Base-by-base conservation (phyloP, 2,329 filamentous ascomycete genomes). In the Claviceps sp. region DNA sequence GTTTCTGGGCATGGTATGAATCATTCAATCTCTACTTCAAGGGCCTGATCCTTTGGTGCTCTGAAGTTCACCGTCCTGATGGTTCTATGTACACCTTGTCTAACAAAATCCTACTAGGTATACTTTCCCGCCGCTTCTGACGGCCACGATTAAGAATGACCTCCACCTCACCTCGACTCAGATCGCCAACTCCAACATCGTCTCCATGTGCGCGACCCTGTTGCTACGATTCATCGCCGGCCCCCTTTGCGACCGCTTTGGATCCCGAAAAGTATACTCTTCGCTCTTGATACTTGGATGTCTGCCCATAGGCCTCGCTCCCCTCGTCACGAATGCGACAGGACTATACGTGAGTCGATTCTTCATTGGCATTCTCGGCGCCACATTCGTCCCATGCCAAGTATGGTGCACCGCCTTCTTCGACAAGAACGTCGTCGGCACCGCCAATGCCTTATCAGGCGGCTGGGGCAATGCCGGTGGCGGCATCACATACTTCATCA, bases 351-450 rank as follows among this genome's bases (percentile, higher is more conserved):
- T 78, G 20, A 77, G 85, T 47, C 80, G 86, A 45, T 91, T 91
- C 72, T 90, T 90, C 68, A 80, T 90, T 56, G 86, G 86, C 54
- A 83, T 91, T 44, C 77, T 91, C 0, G 86, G 86, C 42, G 85
- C 83, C 2, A 79, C 80, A 1, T 91, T 91, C 60, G 86, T 91
- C 0, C 86, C 86, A 13, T 95, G 88, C 65, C 88, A 94, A 64
- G 90, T 95, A 6, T 95, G 89, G 88, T 87, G 85, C 9, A 95
- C 88, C 0, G 88, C 84, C 0, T 95, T 95, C 73, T 95, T 88
- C 65, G 89, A 96, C 70, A 93, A 90, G 71, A 93, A 90, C 60
- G 77, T 95, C 26, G 85, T 95, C 17, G 90, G 90, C 47, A 90
- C 87, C 5, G 87, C 88, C 55, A 96, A 95, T 63, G 85, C 88